These are phyloP conservation scores for Phytophthora sp. DNA, from an alignment of 352 stramenopile species.

Conservation along the genomic window DNA sequence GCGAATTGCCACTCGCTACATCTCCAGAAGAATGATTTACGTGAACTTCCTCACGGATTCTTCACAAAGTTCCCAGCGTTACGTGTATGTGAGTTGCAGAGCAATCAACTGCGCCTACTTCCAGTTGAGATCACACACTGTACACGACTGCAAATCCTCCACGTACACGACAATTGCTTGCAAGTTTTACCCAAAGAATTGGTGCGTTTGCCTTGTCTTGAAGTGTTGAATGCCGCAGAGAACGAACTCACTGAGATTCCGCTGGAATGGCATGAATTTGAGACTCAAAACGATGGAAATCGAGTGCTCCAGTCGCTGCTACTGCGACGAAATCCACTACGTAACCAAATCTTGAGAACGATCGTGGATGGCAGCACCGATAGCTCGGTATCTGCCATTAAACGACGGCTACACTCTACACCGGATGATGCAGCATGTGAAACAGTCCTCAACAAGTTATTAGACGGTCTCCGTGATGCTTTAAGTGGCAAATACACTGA, in stretches of 20 bases:
- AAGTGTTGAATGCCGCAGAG: slow-evolving; percentile 49
- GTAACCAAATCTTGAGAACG: slow-evolving; percentile 32
- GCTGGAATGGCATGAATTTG: slow-evolving; percentile 57
- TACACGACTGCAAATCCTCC: slow-evolving; percentile 39
- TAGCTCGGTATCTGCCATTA: slow-evolving; percentile 6
- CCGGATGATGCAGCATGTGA: slow-evolving; percentile 45
- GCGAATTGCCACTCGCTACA: slow-evolving; percentile 47
- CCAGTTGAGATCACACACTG: slow-evolving; percentile 45
- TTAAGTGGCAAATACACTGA: not conserved
- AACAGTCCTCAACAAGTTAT: slow-evolving; percentile 55
- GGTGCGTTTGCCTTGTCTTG: slow-evolving; percentile 33
- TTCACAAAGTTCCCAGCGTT: slow-evolving; percentile 48
- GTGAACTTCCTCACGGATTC: slow-evolving; percentile 48
- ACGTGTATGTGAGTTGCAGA: slow-evolving; percentile 45
- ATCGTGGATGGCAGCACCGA: slow-evolving; percentile 42
- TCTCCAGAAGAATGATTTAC: slow-evolving; percentile 53
- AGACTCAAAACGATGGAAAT: slow-evolving; percentile 27
- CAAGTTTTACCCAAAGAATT: slow-evolving; percentile 38
- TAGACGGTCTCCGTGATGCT: slow-evolving; percentile 49
- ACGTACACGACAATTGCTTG: slow-evolving; percentile 64
- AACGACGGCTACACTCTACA: not conserved
- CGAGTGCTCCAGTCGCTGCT: slow-evolving; percentile 48
- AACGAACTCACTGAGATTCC: slow-evolving; percentile 57
- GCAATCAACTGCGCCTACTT: slow-evolving; percentile 46
- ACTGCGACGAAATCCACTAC: slow-evolving; percentile 55